These are phyloP conservation scores for Talaromyces sp. DNA, from an alignment of 2,329 filamentous ascomycete species.

Conservation along the genomic window DNA sequence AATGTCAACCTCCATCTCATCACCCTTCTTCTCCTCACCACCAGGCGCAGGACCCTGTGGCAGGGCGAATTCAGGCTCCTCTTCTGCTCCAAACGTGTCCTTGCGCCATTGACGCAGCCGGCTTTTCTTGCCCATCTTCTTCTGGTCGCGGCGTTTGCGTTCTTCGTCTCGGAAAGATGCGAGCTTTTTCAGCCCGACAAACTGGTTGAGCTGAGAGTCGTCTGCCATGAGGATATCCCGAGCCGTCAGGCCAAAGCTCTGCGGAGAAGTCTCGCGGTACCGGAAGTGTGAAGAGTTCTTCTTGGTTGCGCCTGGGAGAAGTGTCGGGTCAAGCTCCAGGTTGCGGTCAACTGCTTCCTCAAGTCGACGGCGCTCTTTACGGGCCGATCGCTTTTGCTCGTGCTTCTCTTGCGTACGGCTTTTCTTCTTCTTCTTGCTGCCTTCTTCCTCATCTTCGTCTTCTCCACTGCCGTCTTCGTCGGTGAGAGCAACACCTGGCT, in stretches of 20 bases:
- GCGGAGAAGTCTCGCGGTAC: constrained; percentile 90
- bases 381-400: constrained; percentile 65
- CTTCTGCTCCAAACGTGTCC: constrained; percentile 60
- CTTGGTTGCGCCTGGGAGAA: constrained; percentile 50
- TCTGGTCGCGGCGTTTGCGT: constrained; percentile 85
- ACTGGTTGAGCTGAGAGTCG: constrained; percentile 82
- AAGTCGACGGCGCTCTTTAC: constrained; percentile 74
- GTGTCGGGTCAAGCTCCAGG: constrained; percentile 66
- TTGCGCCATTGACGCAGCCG: constrained; percentile 79
- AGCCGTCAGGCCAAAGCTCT: constrained; percentile 81
- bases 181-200: constrained; percentile 89
- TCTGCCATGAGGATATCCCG: constrained; percentile 88
- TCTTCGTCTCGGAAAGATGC: constrained; percentile 81
- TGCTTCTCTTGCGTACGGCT: constrained; percentile 46
- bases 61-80: constrained; percentile 40
- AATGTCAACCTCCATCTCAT: constrained; percentile 35
- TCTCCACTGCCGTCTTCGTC: constrained; percentile 46
- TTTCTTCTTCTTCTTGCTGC: constrained; percentile 46
- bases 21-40: constrained; percentile 18
- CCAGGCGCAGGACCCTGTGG: constrained; percentile 19
- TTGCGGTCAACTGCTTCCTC: constrained; percentile 80
- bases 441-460: constrained; percentile 30
- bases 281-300: constrained; percentile 62
- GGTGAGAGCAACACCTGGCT: constrained; percentile 53
- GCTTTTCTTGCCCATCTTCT: constrained; percentile 87